Conservation (phyloP, 805 yeast genomes). For the Clavispora carvajalis region DNA sequence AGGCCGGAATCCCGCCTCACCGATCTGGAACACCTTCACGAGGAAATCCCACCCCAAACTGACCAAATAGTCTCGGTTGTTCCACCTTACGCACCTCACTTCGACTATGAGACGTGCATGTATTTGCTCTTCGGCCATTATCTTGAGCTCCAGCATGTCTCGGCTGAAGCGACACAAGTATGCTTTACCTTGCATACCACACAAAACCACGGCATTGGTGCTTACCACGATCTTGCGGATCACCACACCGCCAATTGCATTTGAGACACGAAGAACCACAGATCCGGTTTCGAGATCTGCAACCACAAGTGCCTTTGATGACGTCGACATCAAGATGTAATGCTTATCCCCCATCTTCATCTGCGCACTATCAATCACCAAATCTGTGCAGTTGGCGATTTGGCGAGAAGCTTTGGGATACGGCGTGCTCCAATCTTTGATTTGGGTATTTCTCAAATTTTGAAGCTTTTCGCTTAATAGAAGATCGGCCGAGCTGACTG, state of each 20-base stretch:
- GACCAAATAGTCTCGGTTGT: slow-evolving; percentile 32
- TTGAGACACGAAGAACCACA: slow-evolving; percentile 13
- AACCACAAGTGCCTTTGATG: slow-evolving; percentile 15
- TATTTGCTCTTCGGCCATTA: slow-evolving; percentile 19
- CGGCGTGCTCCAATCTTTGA: slow-evolving; percentile 25
- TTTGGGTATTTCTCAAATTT: slow-evolving; percentile 5
- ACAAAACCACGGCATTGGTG: slow-evolving; percentile 27
- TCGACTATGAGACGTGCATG: slow-evolving; percentile 36
- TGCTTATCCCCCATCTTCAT: background rate
- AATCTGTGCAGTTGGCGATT: slow-evolving; percentile 16
- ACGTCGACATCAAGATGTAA: slow-evolving; percentile 15
- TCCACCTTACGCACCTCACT: slow-evolving; percentile 19
- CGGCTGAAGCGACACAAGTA: slow-evolving; percentile 14
- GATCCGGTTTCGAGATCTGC: slow-evolving; percentile 11
- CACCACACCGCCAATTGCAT: slow-evolving; percentile 19
- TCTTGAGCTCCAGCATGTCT: slow-evolving; percentile 1
- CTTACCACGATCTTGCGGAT: slow-evolving; percentile 31
- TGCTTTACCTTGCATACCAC: slow-evolving; percentile 52
- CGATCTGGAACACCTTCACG: slow-evolving; percentile 32
- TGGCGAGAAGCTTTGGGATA: slow-evolving; percentile 18
- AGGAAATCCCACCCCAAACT: slow-evolving; percentile 59
- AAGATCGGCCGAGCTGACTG: slow-evolving; percentile 22
- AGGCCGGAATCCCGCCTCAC: slow-evolving; percentile 9
- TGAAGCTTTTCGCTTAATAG: slow-evolving; percentile 23
- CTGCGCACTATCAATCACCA: slow-evolving; percentile 15